These are phyloP conservation scores for Hypomyces perniciosus DNA, from an alignment of 2,329 filamentous ascomycete genomes.

Conservation along the genomic window DNA sequence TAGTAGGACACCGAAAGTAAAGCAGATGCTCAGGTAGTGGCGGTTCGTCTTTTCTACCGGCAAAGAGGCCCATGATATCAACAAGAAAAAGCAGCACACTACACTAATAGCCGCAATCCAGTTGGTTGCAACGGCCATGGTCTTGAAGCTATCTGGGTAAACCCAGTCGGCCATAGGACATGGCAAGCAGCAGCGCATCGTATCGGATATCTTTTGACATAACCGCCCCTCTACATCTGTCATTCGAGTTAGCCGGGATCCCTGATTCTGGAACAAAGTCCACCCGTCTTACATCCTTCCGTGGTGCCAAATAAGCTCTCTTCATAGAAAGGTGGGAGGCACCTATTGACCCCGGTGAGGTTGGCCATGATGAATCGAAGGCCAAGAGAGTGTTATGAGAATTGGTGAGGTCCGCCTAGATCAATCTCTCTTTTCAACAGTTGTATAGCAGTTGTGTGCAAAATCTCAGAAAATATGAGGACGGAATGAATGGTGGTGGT, in stretches of 20 bases:
- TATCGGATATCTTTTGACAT: conserved; percentile 43
- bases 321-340: conserved; percentile 65
- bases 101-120: conserved; percentile 76
- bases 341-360: conserved; percentile 41
- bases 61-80: conserved; percentile 72
- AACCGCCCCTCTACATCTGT: conserved; percentile 54
- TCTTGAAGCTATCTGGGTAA: conserved; percentile 54
- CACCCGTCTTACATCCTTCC: conserved; percentile 56
- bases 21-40: conserved; percentile 87
- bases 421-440: no score
- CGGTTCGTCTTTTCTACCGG: conserved; percentile 85
- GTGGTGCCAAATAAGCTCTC: conserved; percentile 50
- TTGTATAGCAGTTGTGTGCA: no score
- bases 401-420: no score
- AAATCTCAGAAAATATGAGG: background rate
- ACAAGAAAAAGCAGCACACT: conserved; percentile 65
- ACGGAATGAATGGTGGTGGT: background rate
- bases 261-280: background rate
- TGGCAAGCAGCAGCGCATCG: conserved; percentile 73
- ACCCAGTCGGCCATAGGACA: conserved; percentile 81
- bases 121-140: conserved; percentile 61
- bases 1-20: conserved; percentile 67
- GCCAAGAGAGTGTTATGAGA: no score
- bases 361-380: conserved; percentile 23
- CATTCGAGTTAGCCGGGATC: conserved; percentile 9